These are phyloP conservation scores for Cutaneotrichosporon cavernicola DNA, from an alignment of 1,284 basidiomycete species.

Conservation along the genomic window DNA sequence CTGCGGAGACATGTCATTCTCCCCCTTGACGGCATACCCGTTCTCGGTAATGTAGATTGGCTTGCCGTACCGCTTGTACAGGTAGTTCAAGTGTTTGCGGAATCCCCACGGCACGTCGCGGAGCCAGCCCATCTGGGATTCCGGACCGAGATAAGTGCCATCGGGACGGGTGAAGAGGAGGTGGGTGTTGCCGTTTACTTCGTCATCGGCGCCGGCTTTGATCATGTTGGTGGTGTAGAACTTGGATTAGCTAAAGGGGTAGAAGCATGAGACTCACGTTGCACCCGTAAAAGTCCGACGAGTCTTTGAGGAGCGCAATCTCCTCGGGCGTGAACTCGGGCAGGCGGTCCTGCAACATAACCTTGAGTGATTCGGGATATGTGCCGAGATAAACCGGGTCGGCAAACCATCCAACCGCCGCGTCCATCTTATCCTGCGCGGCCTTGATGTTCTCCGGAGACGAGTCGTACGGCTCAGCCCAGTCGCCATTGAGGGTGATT, in stretches of 20 bases:
- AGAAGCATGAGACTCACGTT: not conserved
- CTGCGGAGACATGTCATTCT: conserved; percentile 59
- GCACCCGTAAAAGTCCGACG: conserved; percentile 18
- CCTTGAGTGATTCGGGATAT: conserved; percentile 65
- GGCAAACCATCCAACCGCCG: conserved; percentile 59
- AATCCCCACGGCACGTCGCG: conserved; percentile 48
- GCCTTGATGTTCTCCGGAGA: conserved; percentile 63
- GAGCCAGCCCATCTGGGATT: conserved; percentile 55
- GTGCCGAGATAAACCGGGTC: conserved; percentile 72
- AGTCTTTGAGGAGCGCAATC: conserved; percentile 60
- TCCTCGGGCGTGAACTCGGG: conserved; percentile 67
- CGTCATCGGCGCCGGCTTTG: conserved; percentile 53
- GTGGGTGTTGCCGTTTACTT: conserved; percentile 64
- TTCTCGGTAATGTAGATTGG: conserved; percentile 73
- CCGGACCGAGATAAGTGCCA: conserved; percentile 66
- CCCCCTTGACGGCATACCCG: conserved; percentile 69
- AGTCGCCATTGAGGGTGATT: conserved; percentile 71
- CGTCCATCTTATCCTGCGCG: conserved; percentile 65
- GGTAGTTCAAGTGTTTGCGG: conserved; percentile 64
- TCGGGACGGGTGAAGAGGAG: conserved; percentile 47
- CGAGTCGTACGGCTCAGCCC: conserved; percentile 68
- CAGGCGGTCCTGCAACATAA: conserved; percentile 64
- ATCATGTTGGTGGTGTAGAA: conserved; percentile 71
- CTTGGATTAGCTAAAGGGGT: conserved; percentile 55
- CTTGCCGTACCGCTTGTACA: conserved; percentile 64